A percentile compares a stretch with the other conserved stretches of the same genome.
phyloP scores from a whole-genome alignment of 108 stramenopile species.

The Phaeodactylum tricornutum region DNA sequence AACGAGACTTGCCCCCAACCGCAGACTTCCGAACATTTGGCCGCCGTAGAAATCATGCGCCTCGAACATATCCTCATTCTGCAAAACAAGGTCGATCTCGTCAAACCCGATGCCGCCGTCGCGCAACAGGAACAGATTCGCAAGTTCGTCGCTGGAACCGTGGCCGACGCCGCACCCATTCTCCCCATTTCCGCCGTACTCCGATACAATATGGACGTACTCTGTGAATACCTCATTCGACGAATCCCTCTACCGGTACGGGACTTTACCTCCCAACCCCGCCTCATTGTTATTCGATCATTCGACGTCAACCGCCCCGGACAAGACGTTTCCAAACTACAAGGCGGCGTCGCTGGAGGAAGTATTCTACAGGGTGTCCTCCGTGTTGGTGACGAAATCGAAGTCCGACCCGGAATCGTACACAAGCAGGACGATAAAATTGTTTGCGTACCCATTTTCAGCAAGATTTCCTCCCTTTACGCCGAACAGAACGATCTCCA shows the following conservation, averaged over 20 bases:
- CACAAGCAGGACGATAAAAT: conserved; percentile 86
- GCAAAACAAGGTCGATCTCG: conserved; percentile 99
- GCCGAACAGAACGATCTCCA: conserved; percentile 97
- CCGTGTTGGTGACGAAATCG: conserved; percentile 96
- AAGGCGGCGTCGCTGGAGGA: conserved; percentile 99
- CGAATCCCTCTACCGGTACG: conserved; percentile 92
- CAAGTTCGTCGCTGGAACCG: conserved; percentile 96
- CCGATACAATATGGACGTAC: conserved; percentile 98
- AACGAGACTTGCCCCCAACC: conserved; percentile 99
- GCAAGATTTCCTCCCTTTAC: conserved; percentile 80
- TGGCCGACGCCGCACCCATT: conserved; percentile 94
- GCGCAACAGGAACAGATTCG: conserved; percentile 97
- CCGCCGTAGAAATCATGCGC: conserved; percentile 99
- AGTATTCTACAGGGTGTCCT: conserved; percentile 96
- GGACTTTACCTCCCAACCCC: conserved; percentile 89
- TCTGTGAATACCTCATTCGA: conserved; percentile 96
- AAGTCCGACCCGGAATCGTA: conserved; percentile 98
- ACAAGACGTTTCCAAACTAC: conserved; percentile 89
- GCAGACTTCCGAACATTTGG: conserved; percentile 99
- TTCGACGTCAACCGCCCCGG: conserved; percentile 99
- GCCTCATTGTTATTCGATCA: conserved; percentile 98
- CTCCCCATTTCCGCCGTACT: conserved; percentile 97
- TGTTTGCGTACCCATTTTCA: conserved; percentile 89
- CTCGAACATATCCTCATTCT: conserved; percentile 96
- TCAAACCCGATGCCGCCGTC: conserved; percentile 94